Evolutionary conservation across 257 asterid genomes (phyloP).

Genomic region (Buddleja alternifolia): DNA sequence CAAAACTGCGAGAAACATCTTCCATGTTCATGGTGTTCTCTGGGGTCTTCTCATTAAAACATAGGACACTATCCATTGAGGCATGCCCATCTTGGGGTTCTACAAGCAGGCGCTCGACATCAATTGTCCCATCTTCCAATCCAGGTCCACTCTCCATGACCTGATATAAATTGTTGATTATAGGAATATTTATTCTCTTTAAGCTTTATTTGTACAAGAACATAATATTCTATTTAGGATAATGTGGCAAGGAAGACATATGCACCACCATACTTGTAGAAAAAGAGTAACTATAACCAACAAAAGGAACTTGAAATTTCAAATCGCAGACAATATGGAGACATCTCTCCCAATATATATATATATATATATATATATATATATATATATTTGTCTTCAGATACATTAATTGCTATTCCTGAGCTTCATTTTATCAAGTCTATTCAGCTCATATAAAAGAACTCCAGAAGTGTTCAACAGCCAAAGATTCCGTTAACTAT

Average conservation of each 20-base stretch:
- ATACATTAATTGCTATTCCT: background rate
- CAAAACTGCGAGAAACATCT: slow-evolving; percentile 55
- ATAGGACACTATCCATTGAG: slow-evolving; percentile 65
- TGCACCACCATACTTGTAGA: background rate
- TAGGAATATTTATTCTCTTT: slow-evolving; percentile 18
- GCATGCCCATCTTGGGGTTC: slow-evolving; percentile 66
- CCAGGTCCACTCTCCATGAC: slow-evolving; percentile 67
- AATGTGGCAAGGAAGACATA: background rate
- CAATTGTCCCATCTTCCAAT: slow-evolving; percentile 65
- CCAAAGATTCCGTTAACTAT: no score
- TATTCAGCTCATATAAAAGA: background rate
- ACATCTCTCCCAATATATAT: background rate
- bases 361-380: no score
- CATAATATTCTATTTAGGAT: slow-evolving; percentile 8
- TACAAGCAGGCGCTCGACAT: slow-evolving; percentile 60
- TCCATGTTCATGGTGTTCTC: slow-evolving; percentile 54
- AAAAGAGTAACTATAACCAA: background rate
- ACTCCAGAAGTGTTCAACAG: background rate
- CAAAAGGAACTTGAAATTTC: background rate
- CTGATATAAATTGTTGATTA: slow-evolving; percentile 44
- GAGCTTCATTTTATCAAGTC: background rate
- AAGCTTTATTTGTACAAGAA: slow-evolving; percentile 23
- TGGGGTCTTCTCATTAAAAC: slow-evolving; percentile 57
- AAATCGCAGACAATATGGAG: background rate
- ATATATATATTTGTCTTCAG: background rate